phyloP scores from a whole-genome alignment of 2,329 filamentous ascomycete genomes.

The Trichoderma sp. region DNA sequence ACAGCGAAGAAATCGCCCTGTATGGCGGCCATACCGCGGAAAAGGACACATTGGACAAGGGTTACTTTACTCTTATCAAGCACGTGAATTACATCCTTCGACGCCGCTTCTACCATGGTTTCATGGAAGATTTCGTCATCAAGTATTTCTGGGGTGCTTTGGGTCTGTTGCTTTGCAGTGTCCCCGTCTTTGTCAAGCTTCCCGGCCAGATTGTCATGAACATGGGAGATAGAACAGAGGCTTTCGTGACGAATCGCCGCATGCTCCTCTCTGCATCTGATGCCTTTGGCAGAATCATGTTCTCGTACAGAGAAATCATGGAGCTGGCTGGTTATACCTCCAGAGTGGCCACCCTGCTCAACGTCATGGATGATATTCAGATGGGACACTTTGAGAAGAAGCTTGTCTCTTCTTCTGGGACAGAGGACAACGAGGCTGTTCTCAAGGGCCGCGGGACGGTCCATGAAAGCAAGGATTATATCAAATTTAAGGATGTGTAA shows the following conservation, averaged over 20 bases:
- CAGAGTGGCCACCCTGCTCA: constrained; percentile 82
- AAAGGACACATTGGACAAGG: constrained; percentile 95
- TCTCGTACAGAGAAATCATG: constrained; percentile 96
- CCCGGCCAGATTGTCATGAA: constrained; percentile 66
- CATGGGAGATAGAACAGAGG: constrained; percentile 72
- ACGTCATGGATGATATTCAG: constrained; percentile 93
- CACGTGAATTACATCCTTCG: constrained; percentile 96
- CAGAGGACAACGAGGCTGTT: constrained; percentile 78
- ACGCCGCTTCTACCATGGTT: constrained; percentile 90
- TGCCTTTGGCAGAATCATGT: constrained; percentile 94
- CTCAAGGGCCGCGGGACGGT: constrained; percentile 80
- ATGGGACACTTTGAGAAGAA: constrained; percentile 94
- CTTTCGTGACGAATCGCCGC: constrained; percentile 90
- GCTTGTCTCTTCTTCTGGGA: constrained; percentile 84
- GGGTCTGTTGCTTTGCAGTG: constrained; percentile 86
- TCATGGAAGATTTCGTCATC: constrained; percentile 99
- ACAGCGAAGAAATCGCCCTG: constrained; percentile 90
- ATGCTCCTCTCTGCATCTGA: constrained; percentile 93
- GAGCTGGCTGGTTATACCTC: constrained; percentile 95
- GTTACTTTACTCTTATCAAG: constrained; percentile 98
- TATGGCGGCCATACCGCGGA: constrained; percentile 92
- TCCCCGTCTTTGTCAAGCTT: constrained; percentile 94
- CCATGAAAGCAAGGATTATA: constrained; percentile 72
- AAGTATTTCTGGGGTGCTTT: constrained; percentile 99
- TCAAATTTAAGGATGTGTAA: constrained; percentile 80